Base-by-base conservation (phyloP, 176 grass and related monocot species). In the Oryza australiensis region DNA sequence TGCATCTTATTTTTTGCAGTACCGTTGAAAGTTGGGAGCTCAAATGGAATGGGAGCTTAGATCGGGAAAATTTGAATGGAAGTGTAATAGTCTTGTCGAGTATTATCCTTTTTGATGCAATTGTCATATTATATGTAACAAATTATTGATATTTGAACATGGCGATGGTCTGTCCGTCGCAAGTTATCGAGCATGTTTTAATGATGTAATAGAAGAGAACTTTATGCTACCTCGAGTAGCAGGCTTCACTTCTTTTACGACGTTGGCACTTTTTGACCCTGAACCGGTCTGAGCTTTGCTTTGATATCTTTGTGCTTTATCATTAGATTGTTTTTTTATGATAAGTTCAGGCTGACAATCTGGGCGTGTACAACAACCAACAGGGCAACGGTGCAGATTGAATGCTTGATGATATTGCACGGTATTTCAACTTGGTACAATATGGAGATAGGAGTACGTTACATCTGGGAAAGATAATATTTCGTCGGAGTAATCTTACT, bases 21-120 rank as follows among this genome's bases (percentile, higher is more conserved):
- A 87, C 73, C 86, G 79, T 48, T 87, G 60, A 87, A 76, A 32
- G 40, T 64, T 62, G 23, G 48, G 38, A 71, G 55, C 38, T 70
- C 30, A 23, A 71, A 64, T 48, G 73, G 62, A 53, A 51, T 66
- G 41, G 27, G 43, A 64, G 65, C 51, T 51, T 70, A 35, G 79
- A 64, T 26, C 13, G 1, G 23, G 30, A 70, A 32, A 49, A 15
- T 64, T 20, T 48, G n/a, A 18, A 51, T 66, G 20, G 6, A 66
- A 32, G 4, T 12, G 14, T 34, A 13, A 62, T 33, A 37, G 14
- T 32, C 65, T 35, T 18, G 23, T 53, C 9, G 33, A 66, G 32
- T 60, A 23, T 60, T 60, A 55, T 1, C 51, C 51, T 10, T 60
- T 60, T 24, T 9, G 5, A 24, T 64, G 16, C 1, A 27, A 53